Evolutionary conservation across 2,329 filamentous ascomycete species (phyloP), one percentile per base, ranked within the genome.

Genomic region (Sporothrix mexicana): DNA sequence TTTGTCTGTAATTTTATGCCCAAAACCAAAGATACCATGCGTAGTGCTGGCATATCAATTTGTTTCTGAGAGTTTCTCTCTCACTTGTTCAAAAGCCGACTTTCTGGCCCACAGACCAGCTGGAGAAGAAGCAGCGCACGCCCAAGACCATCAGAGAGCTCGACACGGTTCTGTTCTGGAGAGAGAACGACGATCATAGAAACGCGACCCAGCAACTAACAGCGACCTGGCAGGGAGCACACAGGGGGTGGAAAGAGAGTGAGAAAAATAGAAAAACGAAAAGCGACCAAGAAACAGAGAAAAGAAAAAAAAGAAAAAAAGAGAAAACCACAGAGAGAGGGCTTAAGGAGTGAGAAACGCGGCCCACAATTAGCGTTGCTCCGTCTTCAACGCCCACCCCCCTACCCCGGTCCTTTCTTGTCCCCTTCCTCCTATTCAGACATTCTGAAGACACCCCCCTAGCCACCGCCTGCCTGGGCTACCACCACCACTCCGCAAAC

Each of bases 401-500:
- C 72, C 72, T 69, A 36, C 47, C 57, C 73, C 45, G 45, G 25
- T 55, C 30, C 30, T 36, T 36, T 36, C 17, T 20, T 15, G 45
- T 53, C 25, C 12, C 23, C 41, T 72, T 49, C 41, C 30, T 69
- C 57, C n/a, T n/a, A 55, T 68, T 59, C 25, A 53, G 25, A 49
- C 17, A 45, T 68, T 59, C 25, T 62, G 25, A 49, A 23, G 9
- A 61, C 72, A 62, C 68, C 20, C 61, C 72, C 51, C 55, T 71
- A 74, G 71, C 72, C 74, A 74, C 73, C 73, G 72, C 70, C 73
- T 64, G 73, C 69, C 62, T 72, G 73, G 69, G 67, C 71, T 72
- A 53, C 72, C 69, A 72, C 71, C 67, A 72, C 67, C 61, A 67
- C 74, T 73, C 75, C 71, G 73, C 75, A 75, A 74, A 70, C 72